Conservation (phyloP, 768 basidiomycete genomes). For the Tylopilus felleus region DNA sequence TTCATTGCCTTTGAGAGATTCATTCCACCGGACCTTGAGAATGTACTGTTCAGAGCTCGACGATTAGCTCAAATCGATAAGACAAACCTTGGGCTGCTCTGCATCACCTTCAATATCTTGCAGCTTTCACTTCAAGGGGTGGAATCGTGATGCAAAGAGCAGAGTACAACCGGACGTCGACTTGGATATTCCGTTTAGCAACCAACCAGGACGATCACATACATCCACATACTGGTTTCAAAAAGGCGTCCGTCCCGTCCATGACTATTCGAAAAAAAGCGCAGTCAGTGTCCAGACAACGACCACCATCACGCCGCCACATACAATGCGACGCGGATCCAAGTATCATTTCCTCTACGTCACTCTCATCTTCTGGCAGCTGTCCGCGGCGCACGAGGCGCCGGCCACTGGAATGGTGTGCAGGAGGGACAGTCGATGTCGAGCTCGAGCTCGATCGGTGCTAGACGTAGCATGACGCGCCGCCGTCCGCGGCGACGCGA, state of each 20-base stretch:
- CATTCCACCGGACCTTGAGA: slow-evolving; percentile 17
- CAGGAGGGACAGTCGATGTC: neutral
- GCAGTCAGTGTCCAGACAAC: neutral
- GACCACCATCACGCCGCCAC: neutral
- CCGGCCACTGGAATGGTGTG: neutral
- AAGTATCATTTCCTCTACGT: slow-evolving; percentile 17
- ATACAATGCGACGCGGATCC: slow-evolving; percentile 9
- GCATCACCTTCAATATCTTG: slow-evolving; percentile 11
- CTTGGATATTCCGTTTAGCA: neutral
- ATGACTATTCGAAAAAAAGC: slow-evolving; percentile 9
- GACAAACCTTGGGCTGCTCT: slow-evolving; percentile 20
- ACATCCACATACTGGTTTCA: slow-evolving; percentile 17
- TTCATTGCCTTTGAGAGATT: slow-evolving; percentile 8
- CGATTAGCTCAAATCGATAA: neutral
- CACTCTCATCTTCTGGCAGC: slow-evolving; percentile 25
- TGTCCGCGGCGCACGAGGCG: slow-evolving; percentile 27
- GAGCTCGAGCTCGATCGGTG: slow-evolving; percentile 8
- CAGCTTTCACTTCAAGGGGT: slow-evolving; percentile 22
- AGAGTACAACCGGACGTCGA: slow-evolving; percentile 10
- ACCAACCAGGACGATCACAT: neutral
- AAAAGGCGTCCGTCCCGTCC: slow-evolving; percentile 2
- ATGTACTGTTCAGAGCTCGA: slow-evolving; percentile 11
- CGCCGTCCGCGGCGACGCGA: neutral
- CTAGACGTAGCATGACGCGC: slow-evolving; percentile 8
- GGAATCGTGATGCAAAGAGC: slow-evolving; percentile 28